phyloP scores from a whole-genome alignment of 2,329 filamentous ascomycete genomes.

The Diaporthe sp. region DNA sequence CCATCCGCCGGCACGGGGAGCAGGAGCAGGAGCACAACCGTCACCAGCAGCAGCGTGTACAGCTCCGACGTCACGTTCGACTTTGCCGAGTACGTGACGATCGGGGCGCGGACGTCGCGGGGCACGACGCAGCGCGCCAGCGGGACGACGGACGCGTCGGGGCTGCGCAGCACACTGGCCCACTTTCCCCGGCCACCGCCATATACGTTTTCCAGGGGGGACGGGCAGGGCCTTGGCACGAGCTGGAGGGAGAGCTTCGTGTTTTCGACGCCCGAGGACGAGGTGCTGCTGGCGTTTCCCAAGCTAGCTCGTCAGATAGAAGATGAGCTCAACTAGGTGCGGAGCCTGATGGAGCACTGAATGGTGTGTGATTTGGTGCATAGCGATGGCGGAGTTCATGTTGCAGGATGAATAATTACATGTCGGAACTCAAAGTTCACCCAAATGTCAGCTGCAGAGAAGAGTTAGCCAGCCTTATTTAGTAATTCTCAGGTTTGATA shows the following conservation, averaged over 20 bases:
- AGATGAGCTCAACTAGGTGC: not conserved
- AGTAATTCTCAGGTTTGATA: not conserved
- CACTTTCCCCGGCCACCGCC: constrained; percentile 7
- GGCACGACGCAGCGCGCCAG: constrained; percentile 40
- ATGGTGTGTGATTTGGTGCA: not conserved
- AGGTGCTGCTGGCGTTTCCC: constrained; percentile 20
- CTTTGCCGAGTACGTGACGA: not conserved
- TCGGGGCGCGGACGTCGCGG: not conserved
- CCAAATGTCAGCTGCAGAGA: too few relatives aligned
- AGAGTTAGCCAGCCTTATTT: not conserved
- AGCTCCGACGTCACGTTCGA: not conserved
- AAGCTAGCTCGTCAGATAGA: not conserved
- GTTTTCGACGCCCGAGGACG: constrained; percentile 4
- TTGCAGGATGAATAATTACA: not conserved
- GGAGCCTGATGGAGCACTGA: not conserved
- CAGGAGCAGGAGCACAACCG: not conserved
- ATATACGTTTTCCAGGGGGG: not conserved
- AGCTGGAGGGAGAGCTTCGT: constrained; percentile 3
- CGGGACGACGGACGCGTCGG: constrained; percentile 40
- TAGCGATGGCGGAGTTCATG: not conserved
- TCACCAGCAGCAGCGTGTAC: constrained; percentile 1
- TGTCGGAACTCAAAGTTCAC: not conserved
- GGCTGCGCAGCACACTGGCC: constrained; percentile 10
- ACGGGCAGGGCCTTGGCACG: not conserved
- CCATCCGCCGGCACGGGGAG: not conserved